Conservation (phyloP, 805 yeast genomes). For the Gaillardinia entomophila region DNA sequence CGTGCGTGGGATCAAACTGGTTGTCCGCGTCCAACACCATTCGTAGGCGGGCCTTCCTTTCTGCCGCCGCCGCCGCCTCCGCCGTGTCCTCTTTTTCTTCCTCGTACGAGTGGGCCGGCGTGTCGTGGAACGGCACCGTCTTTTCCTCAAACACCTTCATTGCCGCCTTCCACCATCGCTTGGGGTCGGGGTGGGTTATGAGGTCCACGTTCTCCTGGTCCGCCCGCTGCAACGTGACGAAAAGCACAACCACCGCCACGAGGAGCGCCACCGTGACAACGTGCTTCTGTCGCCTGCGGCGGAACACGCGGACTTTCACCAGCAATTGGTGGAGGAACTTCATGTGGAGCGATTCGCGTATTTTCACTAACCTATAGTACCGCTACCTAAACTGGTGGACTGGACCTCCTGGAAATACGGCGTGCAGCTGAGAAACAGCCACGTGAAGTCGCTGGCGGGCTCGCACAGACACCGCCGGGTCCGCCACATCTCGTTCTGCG, state of each 20-base stretch:
- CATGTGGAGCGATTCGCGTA: not conserved
- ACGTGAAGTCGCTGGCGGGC: slow-evolving; percentile 3
- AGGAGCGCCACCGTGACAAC: slow-evolving; percentile 2
- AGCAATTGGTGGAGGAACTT: not conserved
- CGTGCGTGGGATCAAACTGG: not conserved
- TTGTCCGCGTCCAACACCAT: not conserved
- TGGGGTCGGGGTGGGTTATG: slow-evolving; percentile 5
- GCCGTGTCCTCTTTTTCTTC: not conserved
- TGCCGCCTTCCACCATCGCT: slow-evolving; percentile 1
- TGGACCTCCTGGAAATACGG: slow-evolving; percentile 4
- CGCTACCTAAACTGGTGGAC: not conserved
- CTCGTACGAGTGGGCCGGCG: slow-evolving; percentile 1
- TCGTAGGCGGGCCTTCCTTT: not conserved
- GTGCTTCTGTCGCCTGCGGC: slow-evolving; percentile 4
- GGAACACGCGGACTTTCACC: not conserved
- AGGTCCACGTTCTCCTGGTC: slow-evolving; percentile 1
- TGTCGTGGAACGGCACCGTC: slow-evolving; percentile 7
- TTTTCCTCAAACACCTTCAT: slow-evolving; percentile 1
- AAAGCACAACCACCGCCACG: slow-evolving; percentile 3
- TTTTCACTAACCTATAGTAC: not conserved
- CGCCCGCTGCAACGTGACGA: slow-evolving; percentile 5
- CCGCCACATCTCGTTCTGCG: slow-evolving; percentile 28
- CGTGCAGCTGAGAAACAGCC: slow-evolving; percentile 6
- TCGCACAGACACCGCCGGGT: slow-evolving; percentile 4
- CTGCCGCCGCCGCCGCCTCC: not conserved